Percentiles rank a stretch among this genome's conserved stretches.
These are phyloP conservation scores for Phytophthora aleatoria DNA, from an alignment of 352 stramenopile species.

Conservation along the genomic window DNA sequence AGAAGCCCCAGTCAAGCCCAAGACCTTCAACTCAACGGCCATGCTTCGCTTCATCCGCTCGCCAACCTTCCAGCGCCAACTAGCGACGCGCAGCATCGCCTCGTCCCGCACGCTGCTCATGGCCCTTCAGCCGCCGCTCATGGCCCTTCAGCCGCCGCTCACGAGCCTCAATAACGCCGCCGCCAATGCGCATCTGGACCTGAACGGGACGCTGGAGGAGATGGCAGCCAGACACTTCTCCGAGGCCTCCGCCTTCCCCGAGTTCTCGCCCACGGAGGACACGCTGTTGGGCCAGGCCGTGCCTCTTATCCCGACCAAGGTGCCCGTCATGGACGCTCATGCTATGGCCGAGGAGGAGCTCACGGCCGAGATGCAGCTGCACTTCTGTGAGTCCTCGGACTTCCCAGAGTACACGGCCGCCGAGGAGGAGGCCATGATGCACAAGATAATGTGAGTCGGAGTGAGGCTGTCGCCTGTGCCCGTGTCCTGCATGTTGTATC, in stretches of 20 bases:
- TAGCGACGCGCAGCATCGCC: conserved; percentile 14
- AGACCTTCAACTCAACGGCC: neutral
- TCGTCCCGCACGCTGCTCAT: conserved; percentile 15
- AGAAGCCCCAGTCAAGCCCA: neutral
- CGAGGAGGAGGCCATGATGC: conserved; percentile 61
- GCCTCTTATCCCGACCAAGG: conserved; percentile 12
- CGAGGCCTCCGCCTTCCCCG: conserved; percentile 67
- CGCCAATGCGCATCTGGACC: conserved; percentile 27
- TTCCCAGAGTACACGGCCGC: conserved; percentile 57
- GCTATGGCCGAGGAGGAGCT: conserved; percentile 44
- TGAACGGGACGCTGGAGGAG: conserved; percentile 53
- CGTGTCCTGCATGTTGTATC: neutral
- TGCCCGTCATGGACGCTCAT: conserved; percentile 28
- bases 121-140: conserved; percentile 22
- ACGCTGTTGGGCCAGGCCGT: conserved; percentile 43
- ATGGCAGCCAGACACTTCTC: conserved; percentile 59
- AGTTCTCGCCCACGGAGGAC: conserved; percentile 66
- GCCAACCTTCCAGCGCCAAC: conserved; percentile 12
- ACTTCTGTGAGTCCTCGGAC: conserved; percentile 69
- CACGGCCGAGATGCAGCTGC: conserved; percentile 37
- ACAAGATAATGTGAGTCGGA: conserved; percentile 15
- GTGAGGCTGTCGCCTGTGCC: neutral
- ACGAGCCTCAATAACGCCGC: conserved; percentile 38
- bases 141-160: conserved; percentile 27
- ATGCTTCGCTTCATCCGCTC: conserved; percentile 33